Percentiles rank a stretch among this genome's conserved stretches.
phyloP scores from a whole-genome alignment of 1,284 basidiomycete genomes.

The Blastosporella zonata region DNA sequence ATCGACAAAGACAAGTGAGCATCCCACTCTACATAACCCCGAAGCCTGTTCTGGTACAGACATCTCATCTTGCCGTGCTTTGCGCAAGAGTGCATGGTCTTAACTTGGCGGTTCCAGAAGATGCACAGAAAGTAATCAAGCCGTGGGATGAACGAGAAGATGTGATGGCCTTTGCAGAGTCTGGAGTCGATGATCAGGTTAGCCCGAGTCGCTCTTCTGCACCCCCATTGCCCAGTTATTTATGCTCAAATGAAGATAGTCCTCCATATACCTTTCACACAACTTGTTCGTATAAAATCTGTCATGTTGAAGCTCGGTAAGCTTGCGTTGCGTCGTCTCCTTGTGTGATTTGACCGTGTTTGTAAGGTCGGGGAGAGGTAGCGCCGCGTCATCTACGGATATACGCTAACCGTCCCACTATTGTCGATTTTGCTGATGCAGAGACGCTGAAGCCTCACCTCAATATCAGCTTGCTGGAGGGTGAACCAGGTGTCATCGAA shows the following conservation, averaged over 20 bases:
- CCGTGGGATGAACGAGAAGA: conserved; percentile 78
- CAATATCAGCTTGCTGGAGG: conserved; percentile 67
- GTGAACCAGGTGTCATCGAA: conserved; percentile 63
- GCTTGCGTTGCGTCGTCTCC: conserved; percentile 11
- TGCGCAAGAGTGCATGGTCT: conserved; percentile 71
- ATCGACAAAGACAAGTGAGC: conserved; percentile 74
- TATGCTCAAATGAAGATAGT: conserved; percentile 51
- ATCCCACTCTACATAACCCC: conserved; percentile 12
- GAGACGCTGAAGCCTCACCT: conserved; percentile 67
- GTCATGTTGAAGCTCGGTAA: conserved; percentile 71
- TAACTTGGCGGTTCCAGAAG: conserved; percentile 73
- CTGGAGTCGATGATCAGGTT: conserved; percentile 79
- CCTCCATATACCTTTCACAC: conserved; percentile 75
- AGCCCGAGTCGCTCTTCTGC: conserved; percentile 20
- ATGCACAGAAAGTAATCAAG: conserved; percentile 72
- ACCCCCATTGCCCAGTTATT: not conserved
- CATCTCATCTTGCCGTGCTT: conserved; percentile 22
- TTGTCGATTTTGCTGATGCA: conserved; percentile 73
- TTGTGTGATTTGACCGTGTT: not conserved
- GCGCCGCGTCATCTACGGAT: conserved; percentile 66
- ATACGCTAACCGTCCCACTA: conserved; percentile 67
- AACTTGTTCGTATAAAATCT: conserved; percentile 73
- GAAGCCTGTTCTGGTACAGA: conserved; percentile 7
- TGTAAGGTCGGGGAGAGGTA: conserved; percentile 63
- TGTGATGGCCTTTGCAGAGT: conserved; percentile 60